Conservation (phyloP, 495 filamentous ascomycete genomes). For the Jackrogersella multiformis region DNA sequence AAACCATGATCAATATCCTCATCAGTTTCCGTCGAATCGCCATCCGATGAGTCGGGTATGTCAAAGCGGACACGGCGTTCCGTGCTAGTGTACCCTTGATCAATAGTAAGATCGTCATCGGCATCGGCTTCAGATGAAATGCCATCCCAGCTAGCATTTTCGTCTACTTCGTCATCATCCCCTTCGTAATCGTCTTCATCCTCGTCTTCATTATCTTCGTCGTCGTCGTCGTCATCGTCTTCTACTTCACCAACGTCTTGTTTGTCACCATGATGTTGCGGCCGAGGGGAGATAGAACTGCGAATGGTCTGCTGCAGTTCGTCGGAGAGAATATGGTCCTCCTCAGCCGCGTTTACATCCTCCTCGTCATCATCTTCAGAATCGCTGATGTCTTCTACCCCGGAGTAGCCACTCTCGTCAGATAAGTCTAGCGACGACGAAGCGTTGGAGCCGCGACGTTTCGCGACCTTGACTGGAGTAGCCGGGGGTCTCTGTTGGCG, state of each 20-base stretch:
- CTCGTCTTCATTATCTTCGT: constrained; percentile 49
- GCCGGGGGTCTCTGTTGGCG: constrained; percentile 59
- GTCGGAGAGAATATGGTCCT: constrained; percentile 69
- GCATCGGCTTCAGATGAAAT: constrained; percentile 59
- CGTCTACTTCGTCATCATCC: constrained; percentile 53
- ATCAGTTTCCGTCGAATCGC: constrained; percentile 56
- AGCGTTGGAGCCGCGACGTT: constrained; percentile 52
- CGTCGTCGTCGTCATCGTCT: constrained; percentile 50
- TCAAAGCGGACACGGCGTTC: constrained; percentile 63
- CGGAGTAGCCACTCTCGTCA: constrained; percentile 75
- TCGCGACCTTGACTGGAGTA: constrained; percentile 52
- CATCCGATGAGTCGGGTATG: constrained; percentile 57
- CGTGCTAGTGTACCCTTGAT: constrained; percentile 56
- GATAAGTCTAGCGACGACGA: constrained; percentile 62
- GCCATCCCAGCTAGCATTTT: constrained; percentile 66
- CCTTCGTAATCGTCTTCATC: constrained; percentile 52
- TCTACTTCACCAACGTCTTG: constrained; percentile 48
- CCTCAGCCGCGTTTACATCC: constrained; percentile 76
- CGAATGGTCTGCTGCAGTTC: constrained; percentile 45
- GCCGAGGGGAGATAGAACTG: constrained; percentile 54
- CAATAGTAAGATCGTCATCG: constrained; percentile 55
- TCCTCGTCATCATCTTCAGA: constrained; percentile 77
- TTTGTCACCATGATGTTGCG: constrained; percentile 47
- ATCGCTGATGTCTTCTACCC: constrained; percentile 79
- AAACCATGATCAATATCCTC: constrained; percentile 59